These are phyloP conservation scores for Agrocybe chaxingu DNA, from an alignment of 768 basidiomycete species.

Conservation along the genomic window DNA sequence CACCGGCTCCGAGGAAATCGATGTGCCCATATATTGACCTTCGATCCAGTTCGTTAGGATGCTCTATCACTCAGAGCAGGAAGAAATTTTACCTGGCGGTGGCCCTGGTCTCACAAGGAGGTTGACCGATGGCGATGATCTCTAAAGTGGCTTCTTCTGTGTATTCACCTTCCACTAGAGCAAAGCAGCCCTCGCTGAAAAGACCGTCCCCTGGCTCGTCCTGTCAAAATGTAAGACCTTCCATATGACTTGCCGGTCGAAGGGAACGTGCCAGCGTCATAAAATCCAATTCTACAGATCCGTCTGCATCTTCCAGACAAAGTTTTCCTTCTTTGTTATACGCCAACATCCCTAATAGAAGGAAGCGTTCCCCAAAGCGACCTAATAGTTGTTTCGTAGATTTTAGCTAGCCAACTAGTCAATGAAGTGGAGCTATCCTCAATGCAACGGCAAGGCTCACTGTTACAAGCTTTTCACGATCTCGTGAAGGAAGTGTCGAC, in stretches of 20 bases:
- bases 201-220: conserved; percentile 93
- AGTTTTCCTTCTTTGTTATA: conserved; percentile 88
- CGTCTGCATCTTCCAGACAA: conserved; percentile 92
- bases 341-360: conserved; percentile 90
- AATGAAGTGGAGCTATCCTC: neutral
- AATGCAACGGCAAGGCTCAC: conserved; percentile 36
- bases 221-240: conserved; percentile 24
- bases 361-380: conserved; percentile 82
- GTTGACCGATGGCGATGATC: conserved; percentile 94
- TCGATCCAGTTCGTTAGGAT: conserved; percentile 8
- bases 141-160: conserved; percentile 86
- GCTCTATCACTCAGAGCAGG: neutral
- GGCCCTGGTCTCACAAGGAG: conserved; percentile 89
- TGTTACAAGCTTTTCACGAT: conserved; percentile 85
- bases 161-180: conserved; percentile 94
- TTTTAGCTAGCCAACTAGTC: conserved; percentile 54
- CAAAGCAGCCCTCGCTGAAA: conserved; percentile 95
- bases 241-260: neutral
- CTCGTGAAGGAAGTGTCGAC: conserved; percentile 86
- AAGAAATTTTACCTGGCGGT: conserved; percentile 61
- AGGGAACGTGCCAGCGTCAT: conserved; percentile 66
- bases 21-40: conserved; percentile 95
- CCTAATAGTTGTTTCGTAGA: conserved; percentile 97
- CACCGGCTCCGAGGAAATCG: conserved; percentile 94
- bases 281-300: conserved; percentile 84